phyloP scores from a whole-genome alignment of 352 stramenopile genomes.

The Pythium rhizo-oryzae region DNA sequence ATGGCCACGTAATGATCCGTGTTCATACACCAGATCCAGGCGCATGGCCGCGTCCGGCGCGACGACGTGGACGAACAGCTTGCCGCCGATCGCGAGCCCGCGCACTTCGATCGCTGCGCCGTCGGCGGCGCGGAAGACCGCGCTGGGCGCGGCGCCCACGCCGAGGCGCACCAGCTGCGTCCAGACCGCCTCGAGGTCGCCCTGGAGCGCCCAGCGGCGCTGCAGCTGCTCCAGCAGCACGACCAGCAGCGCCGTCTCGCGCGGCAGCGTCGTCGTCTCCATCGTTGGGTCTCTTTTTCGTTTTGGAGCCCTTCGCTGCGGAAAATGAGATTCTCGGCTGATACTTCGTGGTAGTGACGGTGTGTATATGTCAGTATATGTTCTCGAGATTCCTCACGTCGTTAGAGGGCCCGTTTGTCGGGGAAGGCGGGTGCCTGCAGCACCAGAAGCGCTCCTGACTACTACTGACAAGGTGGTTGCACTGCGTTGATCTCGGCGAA shows the following conservation, averaged over 20 bases:
- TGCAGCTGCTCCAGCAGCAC: slow-evolving; percentile 20
- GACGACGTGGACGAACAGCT: slow-evolving; percentile 36
- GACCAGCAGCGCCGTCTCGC: slow-evolving; percentile 23
- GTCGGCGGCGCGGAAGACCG: neutral
- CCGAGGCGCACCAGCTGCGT: slow-evolving; percentile 12
- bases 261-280: slow-evolving; percentile 9
- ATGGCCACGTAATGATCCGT: neutral
- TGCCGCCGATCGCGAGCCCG: slow-evolving; percentile 24
- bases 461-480: too few relatives aligned
- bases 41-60: slow-evolving; percentile 4
- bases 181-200: slow-evolving; percentile 1
- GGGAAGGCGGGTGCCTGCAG: too few relatives aligned
- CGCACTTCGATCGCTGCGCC: slow-evolving; percentile 22
- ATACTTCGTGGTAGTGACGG: too few relatives aligned
- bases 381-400: too few relatives aligned
- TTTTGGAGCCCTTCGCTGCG: neutral
- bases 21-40: slow-evolving; percentile 23
- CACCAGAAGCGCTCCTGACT: too few relatives aligned
- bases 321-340: slow-evolving; percentile 5
- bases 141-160: slow-evolving; percentile 23
- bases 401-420: too few relatives aligned
- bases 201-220: slow-evolving; percentile 4
- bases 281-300: neutral
- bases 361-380: too few relatives aligned
- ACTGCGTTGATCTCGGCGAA: too few relatives aligned